Percentiles rank a stretch among this genome's conserved stretches.
These are phyloP conservation scores for Copromyces sp. DNA, from an alignment of 495 filamentous ascomycete genomes.

Conservation along the genomic window DNA sequence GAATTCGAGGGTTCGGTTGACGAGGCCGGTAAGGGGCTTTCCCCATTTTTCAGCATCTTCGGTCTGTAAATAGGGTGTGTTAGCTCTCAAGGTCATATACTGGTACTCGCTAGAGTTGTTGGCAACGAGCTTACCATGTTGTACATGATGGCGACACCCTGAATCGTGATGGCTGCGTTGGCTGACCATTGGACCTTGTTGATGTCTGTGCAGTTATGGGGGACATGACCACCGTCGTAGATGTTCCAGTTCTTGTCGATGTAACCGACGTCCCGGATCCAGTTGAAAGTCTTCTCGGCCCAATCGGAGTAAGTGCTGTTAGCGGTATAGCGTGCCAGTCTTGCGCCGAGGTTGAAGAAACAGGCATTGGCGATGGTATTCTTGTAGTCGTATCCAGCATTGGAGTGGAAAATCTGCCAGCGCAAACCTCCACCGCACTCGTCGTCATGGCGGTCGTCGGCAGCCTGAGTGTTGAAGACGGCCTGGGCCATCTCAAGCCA, in stretches of 20 bases:
- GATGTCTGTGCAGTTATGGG: constrained; percentile 39
- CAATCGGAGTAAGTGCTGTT: constrained; percentile 61
- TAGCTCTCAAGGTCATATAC: background rate
- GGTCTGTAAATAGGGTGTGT: constrained; percentile 25
- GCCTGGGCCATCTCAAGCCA: constrained; percentile 78
- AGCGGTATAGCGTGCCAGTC: constrained; percentile 60
- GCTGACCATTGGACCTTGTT: constrained; percentile 55
- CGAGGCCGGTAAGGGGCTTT: constrained; percentile 39
- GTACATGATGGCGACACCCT: constrained; percentile 61
- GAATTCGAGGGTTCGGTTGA: constrained; percentile 39
- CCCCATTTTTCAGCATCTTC: constrained; percentile 43
- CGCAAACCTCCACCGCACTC: constrained; percentile 66
- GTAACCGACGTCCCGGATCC: constrained; percentile 44
- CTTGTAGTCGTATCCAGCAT: constrained; percentile 69
- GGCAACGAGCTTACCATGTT: constrained; percentile 37
- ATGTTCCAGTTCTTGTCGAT: constrained; percentile 42
- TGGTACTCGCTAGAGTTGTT: background rate
- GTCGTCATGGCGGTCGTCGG: constrained; percentile 47
- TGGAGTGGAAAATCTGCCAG: constrained; percentile 73
- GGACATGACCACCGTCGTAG: constrained; percentile 47
- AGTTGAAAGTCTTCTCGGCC: constrained; percentile 61
- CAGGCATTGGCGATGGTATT: constrained; percentile 61
- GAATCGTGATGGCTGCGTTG: constrained; percentile 58
- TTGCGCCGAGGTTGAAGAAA: constrained; percentile 61
- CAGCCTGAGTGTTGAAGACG: constrained; percentile 65